Conservation (phyloP, 768 basidiomycete genomes). For the Amanita fuliginea region DNA sequence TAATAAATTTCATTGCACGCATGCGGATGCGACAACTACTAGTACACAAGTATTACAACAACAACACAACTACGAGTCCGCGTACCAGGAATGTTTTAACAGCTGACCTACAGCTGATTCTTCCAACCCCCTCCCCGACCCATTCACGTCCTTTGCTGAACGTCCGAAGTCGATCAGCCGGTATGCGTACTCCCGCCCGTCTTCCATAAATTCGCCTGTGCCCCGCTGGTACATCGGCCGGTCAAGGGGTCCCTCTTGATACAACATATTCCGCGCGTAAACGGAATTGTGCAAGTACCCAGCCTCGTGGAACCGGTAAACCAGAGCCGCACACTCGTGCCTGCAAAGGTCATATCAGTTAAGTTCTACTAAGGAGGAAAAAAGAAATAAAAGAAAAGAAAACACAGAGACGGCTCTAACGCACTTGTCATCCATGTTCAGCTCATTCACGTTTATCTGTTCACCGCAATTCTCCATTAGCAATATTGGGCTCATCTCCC, state of each 20-base stretch:
- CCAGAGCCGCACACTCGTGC: conserved; percentile 28
- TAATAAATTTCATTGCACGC: too few species aligned
- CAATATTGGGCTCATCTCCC: conserved; percentile 32
- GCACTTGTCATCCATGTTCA: conserved; percentile 28
- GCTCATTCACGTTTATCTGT: conserved; percentile 13
- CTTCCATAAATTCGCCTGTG: neutral
- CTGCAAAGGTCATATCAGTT: conserved; percentile 14
- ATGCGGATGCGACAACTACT: too few species aligned
- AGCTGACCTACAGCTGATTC: too few species aligned
- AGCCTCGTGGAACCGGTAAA: conserved; percentile 23
- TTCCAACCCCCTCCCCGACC: too few species aligned
- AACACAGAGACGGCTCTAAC: too few species aligned
- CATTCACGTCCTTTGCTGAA: neutral
- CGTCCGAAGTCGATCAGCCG: conserved; percentile 3
- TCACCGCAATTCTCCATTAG: conserved; percentile 32
- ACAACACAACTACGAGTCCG: too few species aligned
- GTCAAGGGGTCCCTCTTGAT: conserved; percentile 22
- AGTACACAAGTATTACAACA: too few species aligned
- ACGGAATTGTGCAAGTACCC: conserved; percentile 27
- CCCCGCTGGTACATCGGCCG: neutral
- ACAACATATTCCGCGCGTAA: conserved; percentile 26
- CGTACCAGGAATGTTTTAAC: too few species aligned
- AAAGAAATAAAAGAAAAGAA: too few species aligned
- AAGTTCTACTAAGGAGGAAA: too few species aligned
- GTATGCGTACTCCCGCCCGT: neutral